Evolutionary conservation across 768 basidiomycete species (phyloP).

Genomic region (Lactarius vividus): DNA sequence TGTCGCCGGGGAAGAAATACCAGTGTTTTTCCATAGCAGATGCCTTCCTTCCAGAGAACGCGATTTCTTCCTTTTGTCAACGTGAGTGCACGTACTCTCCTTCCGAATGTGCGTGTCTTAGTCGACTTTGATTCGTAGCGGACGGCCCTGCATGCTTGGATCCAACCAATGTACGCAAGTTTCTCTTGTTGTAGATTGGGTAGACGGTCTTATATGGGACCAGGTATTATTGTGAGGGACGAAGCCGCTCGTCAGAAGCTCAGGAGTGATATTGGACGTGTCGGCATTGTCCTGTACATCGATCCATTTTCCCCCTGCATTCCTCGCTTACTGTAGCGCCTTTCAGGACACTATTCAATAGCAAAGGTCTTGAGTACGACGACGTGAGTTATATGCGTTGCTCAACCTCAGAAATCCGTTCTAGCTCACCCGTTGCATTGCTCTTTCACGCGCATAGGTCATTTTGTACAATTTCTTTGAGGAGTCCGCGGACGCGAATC

Average conservation of each 20-base stretch:
- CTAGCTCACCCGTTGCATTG: not conserved
- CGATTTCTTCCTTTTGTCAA: constrained; percentile 7
- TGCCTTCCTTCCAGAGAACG: constrained; percentile 30
- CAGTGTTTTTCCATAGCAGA: constrained; percentile 55
- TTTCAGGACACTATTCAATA: no score
- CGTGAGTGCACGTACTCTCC: not conserved
- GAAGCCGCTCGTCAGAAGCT: constrained; percentile 49
- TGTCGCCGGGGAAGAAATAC: constrained; percentile 50
- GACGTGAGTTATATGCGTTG: no score
- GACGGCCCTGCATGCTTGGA: constrained; percentile 54
- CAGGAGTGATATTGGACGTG: constrained; percentile 49
- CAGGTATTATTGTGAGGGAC: constrained; percentile 71
- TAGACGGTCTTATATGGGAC: not conserved
- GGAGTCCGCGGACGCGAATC: constrained; percentile 48
- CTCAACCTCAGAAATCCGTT: no score
- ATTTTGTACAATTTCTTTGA: constrained; percentile 74
- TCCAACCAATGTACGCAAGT: constrained; percentile 56
- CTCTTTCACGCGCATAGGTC: constrained; percentile 43
- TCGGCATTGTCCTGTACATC: constrained; percentile 26
- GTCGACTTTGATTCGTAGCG: constrained; percentile 33
- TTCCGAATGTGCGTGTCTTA: not conserved
- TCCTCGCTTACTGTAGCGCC: no score
- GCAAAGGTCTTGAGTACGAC: no score
- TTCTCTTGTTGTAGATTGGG: not conserved
- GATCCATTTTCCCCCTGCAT: no score